Evolutionary conservation across 2,329 filamentous ascomycete species (phyloP), one percentile per base, ranked within the genome.

Genomic region (Phyllosticta paracitricarpa): DNA sequence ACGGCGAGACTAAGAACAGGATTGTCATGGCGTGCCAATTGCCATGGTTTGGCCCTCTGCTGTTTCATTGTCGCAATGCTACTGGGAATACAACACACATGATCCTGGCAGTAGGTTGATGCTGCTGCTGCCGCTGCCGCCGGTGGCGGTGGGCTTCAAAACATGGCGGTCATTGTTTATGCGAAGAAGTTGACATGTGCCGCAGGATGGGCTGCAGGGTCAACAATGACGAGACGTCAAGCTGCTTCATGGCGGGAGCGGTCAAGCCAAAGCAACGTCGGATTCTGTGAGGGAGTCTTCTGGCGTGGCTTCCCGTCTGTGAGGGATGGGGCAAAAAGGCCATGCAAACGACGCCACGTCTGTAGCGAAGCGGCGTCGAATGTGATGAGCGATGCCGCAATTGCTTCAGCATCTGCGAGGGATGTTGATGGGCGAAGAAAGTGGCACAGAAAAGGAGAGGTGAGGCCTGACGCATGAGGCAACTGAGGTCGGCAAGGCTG

Each of bases 371-470:
- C 30, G 30, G 10, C 30, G 30, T 33, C 30, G 30, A 33, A 40
- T 40, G 33, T 40, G 33, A 40, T 40, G 33, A 2, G 33, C 9
- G 10, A 40, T 40, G 33, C 7, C 33, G 33, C 33, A 17, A 40
- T 17, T 60, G 58, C 53, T 54, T 60, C 58, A 56, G 35, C 35
- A 51, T 60, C 58, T 60, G 58, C 51, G 58, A 56, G 58, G 58
- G 58, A 60, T 26, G 56, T 53, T 33, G 22, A 7, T 25, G 14
- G 51, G 24, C 14, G 52, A 54, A 52, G 57, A 51, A 54, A 59
- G 19, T 60, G 30, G 48, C 4, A 56, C 19, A 25, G 35, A n/a
- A 14, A 59, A 52, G 58, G 33, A 40, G 33, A 40, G 33, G 33
- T 40, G 33, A 40, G 33, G 33, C 33, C 33, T 40, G 33, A 40